phyloP scores from a whole-genome alignment of 495 filamentous ascomycete genomes.

The Friedmanniomyces endolithicus region DNA sequence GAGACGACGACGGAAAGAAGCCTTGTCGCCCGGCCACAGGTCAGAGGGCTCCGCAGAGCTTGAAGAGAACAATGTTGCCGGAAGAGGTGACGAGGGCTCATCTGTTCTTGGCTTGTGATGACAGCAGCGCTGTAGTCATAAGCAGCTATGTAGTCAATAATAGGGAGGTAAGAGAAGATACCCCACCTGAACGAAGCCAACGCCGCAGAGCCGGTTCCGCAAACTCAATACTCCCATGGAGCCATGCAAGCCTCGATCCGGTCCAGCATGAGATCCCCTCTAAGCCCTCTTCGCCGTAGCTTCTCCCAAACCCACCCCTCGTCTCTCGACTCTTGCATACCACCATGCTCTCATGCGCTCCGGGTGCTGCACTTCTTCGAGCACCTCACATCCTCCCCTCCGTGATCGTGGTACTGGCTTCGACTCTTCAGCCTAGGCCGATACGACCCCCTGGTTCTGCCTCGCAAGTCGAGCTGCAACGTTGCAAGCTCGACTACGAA shows the following conservation, averaged over 20 bases:
- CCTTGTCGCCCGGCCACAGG: slow-evolving; percentile 35
- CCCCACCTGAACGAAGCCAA: too few relatives aligned
- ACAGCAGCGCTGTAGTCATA: slow-evolving; percentile 10
- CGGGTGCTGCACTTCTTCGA: too few relatives aligned
- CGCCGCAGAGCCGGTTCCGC: too few relatives aligned
- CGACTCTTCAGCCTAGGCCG: background rate
- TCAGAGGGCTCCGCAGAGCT: slow-evolving; percentile 29
- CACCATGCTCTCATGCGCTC: too few relatives aligned
- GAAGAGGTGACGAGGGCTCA: slow-evolving; percentile 14
- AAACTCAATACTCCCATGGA: too few relatives aligned
- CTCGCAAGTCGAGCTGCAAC: background rate
- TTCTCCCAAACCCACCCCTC: too few relatives aligned
- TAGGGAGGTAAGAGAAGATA: slow-evolving; percentile 8
- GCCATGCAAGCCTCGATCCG: background rate
- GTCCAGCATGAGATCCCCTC: too few relatives aligned
- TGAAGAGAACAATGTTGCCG: slow-evolving; percentile 35
- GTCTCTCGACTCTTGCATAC: too few relatives aligned
- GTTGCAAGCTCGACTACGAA: background rate
- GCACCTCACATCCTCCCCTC: background rate
- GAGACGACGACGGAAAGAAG: slow-evolving; percentile 34
- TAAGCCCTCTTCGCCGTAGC: too few relatives aligned
- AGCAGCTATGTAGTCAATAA: slow-evolving; percentile 17
- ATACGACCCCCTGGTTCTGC: background rate
- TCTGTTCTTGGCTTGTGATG: slow-evolving; percentile 17
- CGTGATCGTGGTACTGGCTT: background rate